Percentiles rank a stretch among this genome's conserved stretches.
Conservation (phyloP, 1,139 yeast species). For the Trichomonascaceae sp. region DNA sequence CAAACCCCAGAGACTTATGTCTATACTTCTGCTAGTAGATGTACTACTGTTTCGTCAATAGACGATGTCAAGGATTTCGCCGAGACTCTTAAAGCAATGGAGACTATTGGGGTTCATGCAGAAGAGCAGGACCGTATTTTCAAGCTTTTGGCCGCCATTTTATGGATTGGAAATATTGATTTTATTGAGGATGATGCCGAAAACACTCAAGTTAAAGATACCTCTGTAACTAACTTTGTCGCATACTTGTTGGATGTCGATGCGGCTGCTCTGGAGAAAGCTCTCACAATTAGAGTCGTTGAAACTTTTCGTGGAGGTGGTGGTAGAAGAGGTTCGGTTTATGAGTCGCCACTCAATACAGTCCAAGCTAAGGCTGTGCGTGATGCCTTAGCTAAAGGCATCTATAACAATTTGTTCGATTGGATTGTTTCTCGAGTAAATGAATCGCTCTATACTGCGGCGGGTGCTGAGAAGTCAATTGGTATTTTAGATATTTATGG, state of each 20-base stretch:
- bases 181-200: slow-evolving; percentile 75
- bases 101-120: slow-evolving; percentile 72
- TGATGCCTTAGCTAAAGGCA: slow-evolving; percentile 92
- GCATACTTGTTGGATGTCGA: slow-evolving; percentile 87
- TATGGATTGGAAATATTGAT: slow-evolving; percentile 92
- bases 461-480: slow-evolving; percentile 53
- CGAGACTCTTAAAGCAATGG: slow-evolving; percentile 84
- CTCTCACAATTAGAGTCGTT: slow-evolving; percentile 73
- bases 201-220: slow-evolving; percentile 73
- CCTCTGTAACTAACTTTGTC: slow-evolving; percentile 85
- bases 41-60: slow-evolving; percentile 79
- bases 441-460: slow-evolving; percentile 50
- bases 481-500: slow-evolving; percentile 98
- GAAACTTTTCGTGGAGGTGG: slow-evolving; percentile 82
- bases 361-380: slow-evolving; percentile 93
- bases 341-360: slow-evolving; percentile 86
- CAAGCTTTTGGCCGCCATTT: slow-evolving; percentile 71
- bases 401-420: slow-evolving; percentile 87
- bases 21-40: slow-evolving; percentile 81
- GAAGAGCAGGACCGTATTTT: slow-evolving; percentile 87
- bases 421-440: slow-evolving; percentile 98
- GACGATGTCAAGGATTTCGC: slow-evolving; percentile 74
- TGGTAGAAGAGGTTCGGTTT: slow-evolving; percentile 83
- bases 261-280: slow-evolving; percentile 55
- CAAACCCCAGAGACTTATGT: slow-evolving; percentile 90